These are phyloP conservation scores for Trametes punicea DNA, from an alignment of 768 basidiomycete genomes.

Conservation along the genomic window DNA sequence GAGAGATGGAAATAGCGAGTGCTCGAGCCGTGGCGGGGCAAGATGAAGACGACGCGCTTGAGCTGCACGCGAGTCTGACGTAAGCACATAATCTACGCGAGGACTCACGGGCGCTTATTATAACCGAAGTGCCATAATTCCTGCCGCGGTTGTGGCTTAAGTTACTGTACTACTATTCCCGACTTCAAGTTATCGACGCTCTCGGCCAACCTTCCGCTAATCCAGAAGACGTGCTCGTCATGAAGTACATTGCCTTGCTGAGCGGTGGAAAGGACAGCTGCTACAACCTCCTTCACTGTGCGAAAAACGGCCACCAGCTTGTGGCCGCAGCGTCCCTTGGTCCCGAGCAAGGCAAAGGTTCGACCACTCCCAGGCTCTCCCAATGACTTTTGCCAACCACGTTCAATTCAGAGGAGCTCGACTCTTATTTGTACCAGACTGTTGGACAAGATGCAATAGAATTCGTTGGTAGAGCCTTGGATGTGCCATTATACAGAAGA, in stretches of 20 bases:
- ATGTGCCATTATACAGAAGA: conserved; percentile 79
- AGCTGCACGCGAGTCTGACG: conserved; percentile 19
- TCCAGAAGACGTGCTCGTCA: conserved; percentile 30
- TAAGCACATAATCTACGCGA: conserved; percentile 14
- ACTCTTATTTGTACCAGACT: conserved; percentile 99
- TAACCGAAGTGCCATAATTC: too few relatives aligned
- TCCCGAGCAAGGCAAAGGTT: conserved; percentile 84
- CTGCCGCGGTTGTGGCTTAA: too few relatives aligned
- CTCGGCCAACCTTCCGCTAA: not conserved
- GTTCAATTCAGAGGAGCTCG: conserved; percentile 80
- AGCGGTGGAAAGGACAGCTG: conserved; percentile 98
- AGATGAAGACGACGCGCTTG: conserved; percentile 10
- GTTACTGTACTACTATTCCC: too few relatives aligned
- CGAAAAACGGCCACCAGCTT: conserved; percentile 80
- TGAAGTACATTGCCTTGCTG: conserved; percentile 93
- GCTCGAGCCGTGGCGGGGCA: conserved; percentile 8
- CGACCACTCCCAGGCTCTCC: conserved; percentile 14
- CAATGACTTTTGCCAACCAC: conserved; percentile 21
- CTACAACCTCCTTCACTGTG: conserved; percentile 90
- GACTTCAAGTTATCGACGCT: not conserved
- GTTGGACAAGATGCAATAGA: conserved; percentile 94
- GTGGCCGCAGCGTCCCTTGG: conserved; percentile 86
- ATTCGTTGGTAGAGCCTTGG: conserved; percentile 78
- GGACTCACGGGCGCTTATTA: not conserved
- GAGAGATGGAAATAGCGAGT: conserved; percentile 7